Percentiles rank a stretch among this genome's conserved stretches.
Evolutionary conservation across 192 early-diverging fungal genomes (phyloP).

Genomic region (Coemansia sp.): DNA sequence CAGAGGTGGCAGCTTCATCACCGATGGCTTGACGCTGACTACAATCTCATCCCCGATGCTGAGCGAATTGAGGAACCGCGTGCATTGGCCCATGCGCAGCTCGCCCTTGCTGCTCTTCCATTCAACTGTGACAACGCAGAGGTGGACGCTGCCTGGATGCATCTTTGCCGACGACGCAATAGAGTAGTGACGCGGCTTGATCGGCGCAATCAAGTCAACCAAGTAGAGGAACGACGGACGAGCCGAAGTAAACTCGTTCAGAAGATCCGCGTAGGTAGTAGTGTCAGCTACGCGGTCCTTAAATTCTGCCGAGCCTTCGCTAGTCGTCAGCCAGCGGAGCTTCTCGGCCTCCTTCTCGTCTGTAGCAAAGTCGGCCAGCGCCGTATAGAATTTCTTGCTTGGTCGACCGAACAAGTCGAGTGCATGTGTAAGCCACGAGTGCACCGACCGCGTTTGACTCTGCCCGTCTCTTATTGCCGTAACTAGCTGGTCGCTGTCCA

Average conservation of each 20-base stretch:
- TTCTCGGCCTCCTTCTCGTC: conserved; percentile 67
- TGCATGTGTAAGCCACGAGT: conserved; percentile 78
- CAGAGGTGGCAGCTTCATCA: conserved; percentile 90
- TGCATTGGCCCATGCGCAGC: conserved; percentile 83
- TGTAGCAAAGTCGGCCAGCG: conserved; percentile 68
- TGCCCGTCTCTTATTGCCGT: conserved; percentile 59
- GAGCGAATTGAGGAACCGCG: conserved; percentile 76
- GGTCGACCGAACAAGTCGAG: conserved; percentile 94
- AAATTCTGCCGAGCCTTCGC: conserved; percentile 76
- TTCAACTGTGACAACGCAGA: conserved; percentile 89
- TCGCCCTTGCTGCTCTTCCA: conserved; percentile 73
- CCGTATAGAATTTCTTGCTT: conserved; percentile 90
- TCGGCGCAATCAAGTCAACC: conserved; percentile 70
- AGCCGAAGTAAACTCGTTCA: conserved; percentile 83
- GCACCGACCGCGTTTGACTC: conserved; percentile 69
- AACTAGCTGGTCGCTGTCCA: conserved; percentile 67
- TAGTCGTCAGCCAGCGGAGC: conserved; percentile 63
- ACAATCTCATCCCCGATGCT: conserved; percentile 68
- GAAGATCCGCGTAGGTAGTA: conserved; percentile 80
- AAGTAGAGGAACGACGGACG: conserved; percentile 72
- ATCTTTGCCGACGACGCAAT: conserved; percentile 89
- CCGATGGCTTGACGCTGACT: conserved; percentile 92
- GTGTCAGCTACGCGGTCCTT: conserved; percentile 81
- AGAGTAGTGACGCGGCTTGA: conserved; percentile 98
- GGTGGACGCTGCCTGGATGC: conserved; percentile 85